Conservation (phyloP, 352 stramenopile species). For the Elongisporangium prolatum region DNA sequence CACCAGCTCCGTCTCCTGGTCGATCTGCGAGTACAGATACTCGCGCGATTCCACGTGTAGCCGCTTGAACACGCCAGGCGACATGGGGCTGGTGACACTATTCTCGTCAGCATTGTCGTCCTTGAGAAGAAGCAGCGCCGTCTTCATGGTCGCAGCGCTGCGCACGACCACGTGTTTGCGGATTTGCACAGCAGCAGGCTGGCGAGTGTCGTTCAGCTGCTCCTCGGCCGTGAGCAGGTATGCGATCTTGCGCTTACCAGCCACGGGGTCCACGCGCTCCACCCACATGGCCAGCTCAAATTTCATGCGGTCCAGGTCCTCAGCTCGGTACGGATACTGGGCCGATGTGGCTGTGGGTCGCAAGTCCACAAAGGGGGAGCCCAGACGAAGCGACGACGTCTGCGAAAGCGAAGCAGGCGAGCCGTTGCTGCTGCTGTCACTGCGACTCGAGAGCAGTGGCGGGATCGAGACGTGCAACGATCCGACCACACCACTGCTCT, state of each 20-base stretch:
- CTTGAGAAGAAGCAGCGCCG: conserved; percentile 39
- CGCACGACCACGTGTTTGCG: conserved; percentile 35
- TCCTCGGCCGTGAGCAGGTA: conserved; percentile 64
- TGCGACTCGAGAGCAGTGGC: neutral
- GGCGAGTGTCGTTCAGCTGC: neutral
- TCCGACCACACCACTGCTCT: neutral
- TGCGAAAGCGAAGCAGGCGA: neutral
- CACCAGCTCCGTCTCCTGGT: conserved; percentile 46
- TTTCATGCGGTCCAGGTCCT: conserved; percentile 26
- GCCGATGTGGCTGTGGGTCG: conserved; percentile 4
- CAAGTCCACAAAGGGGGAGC: neutral
- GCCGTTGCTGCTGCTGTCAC: neutral
- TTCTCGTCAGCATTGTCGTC: conserved; percentile 11
- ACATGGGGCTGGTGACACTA: neutral
- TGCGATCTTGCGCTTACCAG: conserved; percentile 54
- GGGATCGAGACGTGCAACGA: neutral
- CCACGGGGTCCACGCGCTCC: conserved; percentile 53
- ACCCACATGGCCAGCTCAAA: conserved; percentile 71
- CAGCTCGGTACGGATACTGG: conserved; percentile 16
- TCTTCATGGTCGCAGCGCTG: conserved; percentile 59
- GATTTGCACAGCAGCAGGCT: conserved; percentile 3
- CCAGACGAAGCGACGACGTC: neutral
- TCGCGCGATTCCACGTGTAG: conserved; percentile 54
- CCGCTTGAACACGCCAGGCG: conserved; percentile 31
- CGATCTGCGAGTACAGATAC: conserved; percentile 66